phyloP scores from a whole-genome alignment of 2,329 filamentous ascomycete genomes.

The Westerdykella sp. region DNA sequence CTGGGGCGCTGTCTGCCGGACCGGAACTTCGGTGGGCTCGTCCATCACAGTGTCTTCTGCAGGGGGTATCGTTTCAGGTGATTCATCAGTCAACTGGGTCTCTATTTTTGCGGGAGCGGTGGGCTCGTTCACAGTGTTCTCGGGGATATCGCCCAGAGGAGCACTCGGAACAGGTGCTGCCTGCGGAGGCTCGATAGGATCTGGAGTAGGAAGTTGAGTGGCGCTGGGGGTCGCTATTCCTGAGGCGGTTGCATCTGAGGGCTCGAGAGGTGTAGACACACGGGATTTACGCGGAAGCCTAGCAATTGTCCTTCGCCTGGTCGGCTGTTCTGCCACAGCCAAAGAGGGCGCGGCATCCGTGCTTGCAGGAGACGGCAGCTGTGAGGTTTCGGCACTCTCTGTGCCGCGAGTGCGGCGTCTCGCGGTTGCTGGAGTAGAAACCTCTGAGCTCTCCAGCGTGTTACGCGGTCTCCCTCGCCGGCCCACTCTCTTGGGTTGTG shows the following conservation, averaged over 20 bases:
- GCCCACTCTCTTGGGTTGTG: constrained; percentile 56
- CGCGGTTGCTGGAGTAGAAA: constrained; percentile 40
- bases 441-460: constrained; percentile 15
- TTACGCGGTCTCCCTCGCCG: constrained; percentile 48
- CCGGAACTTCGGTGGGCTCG: constrained; percentile 86
- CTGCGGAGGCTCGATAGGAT: constrained; percentile 51
- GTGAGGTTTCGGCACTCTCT: constrained; percentile 52
- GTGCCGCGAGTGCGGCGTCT: constrained; percentile 42
- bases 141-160: constrained; percentile 69
- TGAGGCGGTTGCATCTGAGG: constrained; percentile 35
- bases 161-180: constrained; percentile 42
- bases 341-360: constrained; percentile 47
- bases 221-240: too few species aligned
- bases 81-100: constrained; percentile 11
- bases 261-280: constrained; percentile 35
- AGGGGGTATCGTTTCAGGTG: constrained; percentile 32
- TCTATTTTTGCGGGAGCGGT: constrained; percentile 31
- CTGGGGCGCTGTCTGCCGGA: constrained; percentile 66
- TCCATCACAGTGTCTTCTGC: constrained; percentile 66
- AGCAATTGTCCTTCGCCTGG: constrained; percentile 63
- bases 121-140: constrained; percentile 58
- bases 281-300: constrained; percentile 38
- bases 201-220: constrained; percentile 39
- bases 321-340: constrained; percentile 37
- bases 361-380: constrained; percentile 52